phyloP scores from a whole-genome alignment of 1,284 basidiomycete species.

The Puccinia hordei region DNA sequence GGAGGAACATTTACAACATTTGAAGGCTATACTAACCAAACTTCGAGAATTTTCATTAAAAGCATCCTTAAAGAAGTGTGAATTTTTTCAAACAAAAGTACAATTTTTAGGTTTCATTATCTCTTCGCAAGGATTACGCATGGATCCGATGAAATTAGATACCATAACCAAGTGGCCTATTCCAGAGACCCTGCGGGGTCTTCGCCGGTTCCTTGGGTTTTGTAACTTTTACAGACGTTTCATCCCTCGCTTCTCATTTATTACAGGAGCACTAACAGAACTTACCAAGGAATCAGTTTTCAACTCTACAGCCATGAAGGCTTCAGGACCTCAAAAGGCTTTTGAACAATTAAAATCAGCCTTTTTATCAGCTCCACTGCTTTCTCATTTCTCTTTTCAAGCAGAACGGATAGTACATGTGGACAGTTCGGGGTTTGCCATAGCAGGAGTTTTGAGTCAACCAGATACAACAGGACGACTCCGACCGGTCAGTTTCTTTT shows the following conservation, averaged over 20 bases:
- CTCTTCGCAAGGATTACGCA: not conserved
- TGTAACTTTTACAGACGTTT: conserved; percentile 30
- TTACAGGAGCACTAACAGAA: not conserved
- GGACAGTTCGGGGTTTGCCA: conserved; percentile 51
- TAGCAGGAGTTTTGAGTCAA: conserved; percentile 30
- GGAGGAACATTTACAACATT: not conserved
- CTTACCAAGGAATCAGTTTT: not conserved
- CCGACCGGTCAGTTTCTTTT: too few species aligned
- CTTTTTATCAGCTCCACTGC: not conserved
- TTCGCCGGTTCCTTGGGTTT: conserved; percentile 32
- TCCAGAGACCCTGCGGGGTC: not conserved
- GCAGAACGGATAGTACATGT: conserved; percentile 58
- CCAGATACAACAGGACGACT: too few species aligned
- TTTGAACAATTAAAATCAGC: not conserved
- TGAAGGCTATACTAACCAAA: not conserved
- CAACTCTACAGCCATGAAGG: not conserved
- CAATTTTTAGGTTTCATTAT: conserved; percentile 36
- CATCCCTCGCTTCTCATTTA: conserved; percentile 15
- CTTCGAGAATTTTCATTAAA: not conserved
- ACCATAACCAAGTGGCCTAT: conserved; percentile 31
- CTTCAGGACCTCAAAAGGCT: not conserved
- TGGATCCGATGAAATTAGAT: conserved; percentile 19
- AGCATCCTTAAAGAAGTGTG: conserved; percentile 23
- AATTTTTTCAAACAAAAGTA: conserved; percentile 24
- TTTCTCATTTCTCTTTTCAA: conserved; percentile 10